Percentiles rank a stretch among this genome's conserved stretches.
These are phyloP conservation scores for Globomyces pollinis-pini DNA, from an alignment of 192 early-diverging fungal genomes.

Conservation along the genomic window DNA sequence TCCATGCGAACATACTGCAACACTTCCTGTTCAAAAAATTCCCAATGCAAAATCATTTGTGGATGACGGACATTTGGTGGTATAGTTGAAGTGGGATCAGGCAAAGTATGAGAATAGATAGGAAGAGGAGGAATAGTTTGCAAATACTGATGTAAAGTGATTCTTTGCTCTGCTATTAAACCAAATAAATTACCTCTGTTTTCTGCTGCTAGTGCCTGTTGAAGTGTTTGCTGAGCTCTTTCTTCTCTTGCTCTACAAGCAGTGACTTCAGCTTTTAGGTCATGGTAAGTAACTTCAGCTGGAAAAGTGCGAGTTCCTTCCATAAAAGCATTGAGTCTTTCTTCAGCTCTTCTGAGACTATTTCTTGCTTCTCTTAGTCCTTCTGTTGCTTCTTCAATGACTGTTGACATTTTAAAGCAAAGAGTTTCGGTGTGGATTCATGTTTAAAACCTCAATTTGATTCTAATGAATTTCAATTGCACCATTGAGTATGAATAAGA, in stretches of 20 bases:
- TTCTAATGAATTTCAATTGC: no score
- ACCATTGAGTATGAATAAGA: no score
- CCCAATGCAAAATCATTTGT: neutral
- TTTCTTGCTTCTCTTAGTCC: neutral
- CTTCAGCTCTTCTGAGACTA: neutral
- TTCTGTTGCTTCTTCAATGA: neutral
- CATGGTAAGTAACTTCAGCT: neutral
- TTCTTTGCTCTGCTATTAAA: neutral
- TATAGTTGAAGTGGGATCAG: neutral
- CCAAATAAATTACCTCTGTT: neutral
- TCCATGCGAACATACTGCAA: neutral
- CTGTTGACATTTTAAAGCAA: neutral
- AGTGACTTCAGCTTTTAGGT: neutral
- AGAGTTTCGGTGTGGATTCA: no score
- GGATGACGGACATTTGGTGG: neutral
- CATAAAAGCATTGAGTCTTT: neutral
- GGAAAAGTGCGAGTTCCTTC: neutral
- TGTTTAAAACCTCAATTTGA: neutral
- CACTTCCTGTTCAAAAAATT: neutral
- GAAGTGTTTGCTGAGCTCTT: neutral
- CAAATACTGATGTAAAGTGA: constrained; percentile 2
- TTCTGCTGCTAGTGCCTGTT: neutral
- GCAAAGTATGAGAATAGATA: neutral
- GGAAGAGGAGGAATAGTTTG: neutral
- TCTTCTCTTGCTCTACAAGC: neutral